Percentiles rank a stretch among this genome's conserved stretches.
Conservation (phyloP, 768 basidiomycete genomes). For the Mycena sanguinolenta region DNA sequence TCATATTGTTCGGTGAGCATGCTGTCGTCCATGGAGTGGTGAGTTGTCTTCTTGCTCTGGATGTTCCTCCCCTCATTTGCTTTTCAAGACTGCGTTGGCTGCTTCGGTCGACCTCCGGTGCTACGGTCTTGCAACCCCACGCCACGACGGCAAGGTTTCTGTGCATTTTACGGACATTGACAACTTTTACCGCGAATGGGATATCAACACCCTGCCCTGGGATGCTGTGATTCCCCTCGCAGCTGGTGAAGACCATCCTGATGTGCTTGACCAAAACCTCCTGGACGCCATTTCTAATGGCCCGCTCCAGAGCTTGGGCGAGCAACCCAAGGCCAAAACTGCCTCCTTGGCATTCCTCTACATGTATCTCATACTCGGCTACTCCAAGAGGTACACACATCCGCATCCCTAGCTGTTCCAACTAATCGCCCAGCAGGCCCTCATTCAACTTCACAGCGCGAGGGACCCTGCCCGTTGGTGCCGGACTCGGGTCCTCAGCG, state of each 20-base stretch:
- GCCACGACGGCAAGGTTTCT: slow-evolving; percentile 78
- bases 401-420: slow-evolving; percentile 34
- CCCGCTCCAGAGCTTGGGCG: slow-evolving; percentile 53
- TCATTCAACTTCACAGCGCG: slow-evolving; percentile 86
- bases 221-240: slow-evolving; percentile 69
- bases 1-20: slow-evolving; percentile 98
- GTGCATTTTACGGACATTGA: slow-evolving; percentile 86
- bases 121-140: slow-evolving; percentile 86
- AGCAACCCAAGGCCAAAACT: slow-evolving; percentile 53
- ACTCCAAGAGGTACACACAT: slow-evolving; percentile 65
- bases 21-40: slow-evolving; percentile 98
- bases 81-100: slow-evolving; percentile 89
- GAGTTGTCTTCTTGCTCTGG: slow-evolving; percentile 52
- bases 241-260: slow-evolving; percentile 67
- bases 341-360: slow-evolving; percentile 87
- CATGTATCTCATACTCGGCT: slow-evolving; percentile 87
- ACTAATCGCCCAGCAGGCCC: slow-evolving; percentile 60
- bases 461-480: slow-evolving; percentile 92
- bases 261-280: slow-evolving; percentile 79
- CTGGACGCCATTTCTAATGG: slow-evolving; percentile 75
- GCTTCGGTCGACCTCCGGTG: slow-evolving; percentile 96
- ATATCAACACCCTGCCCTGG: slow-evolving; percentile 84
- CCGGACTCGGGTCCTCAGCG: slow-evolving; percentile 97
- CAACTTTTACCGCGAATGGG: slow-evolving; percentile 86
- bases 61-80: slow-evolving; percentile 20